A percentile compares a stretch with the other conserved stretches of the same genome.
These are phyloP conservation scores for Taphrina sp. DNA, from an alignment of 1,139 yeast species.

Conservation along the genomic window DNA sequence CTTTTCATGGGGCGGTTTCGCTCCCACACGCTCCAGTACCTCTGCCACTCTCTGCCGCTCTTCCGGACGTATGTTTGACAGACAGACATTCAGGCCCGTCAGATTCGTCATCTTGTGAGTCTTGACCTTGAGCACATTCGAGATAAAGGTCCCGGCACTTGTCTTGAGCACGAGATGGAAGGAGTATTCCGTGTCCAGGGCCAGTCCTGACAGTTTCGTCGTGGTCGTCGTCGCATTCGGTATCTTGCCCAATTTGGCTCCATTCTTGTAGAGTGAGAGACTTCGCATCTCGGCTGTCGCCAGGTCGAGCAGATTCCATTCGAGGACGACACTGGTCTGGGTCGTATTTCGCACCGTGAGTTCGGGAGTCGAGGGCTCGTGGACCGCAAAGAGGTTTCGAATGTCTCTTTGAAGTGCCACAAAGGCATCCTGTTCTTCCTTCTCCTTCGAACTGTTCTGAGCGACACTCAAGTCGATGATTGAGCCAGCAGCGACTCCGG, in stretches of 20 bases:
- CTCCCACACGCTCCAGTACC: conserved; percentile 72
- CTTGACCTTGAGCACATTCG: conserved; percentile 65
- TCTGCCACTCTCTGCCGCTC: conserved; percentile 61
- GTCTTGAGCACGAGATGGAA: conserved; percentile 82
- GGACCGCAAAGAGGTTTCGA: conserved; percentile 65
- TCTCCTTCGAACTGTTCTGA: conserved; percentile 70
- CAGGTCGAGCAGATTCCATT: conserved; percentile 83
- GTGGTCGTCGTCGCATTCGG: conserved; percentile 83
- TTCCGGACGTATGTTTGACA: conserved; percentile 74
- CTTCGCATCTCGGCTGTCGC: conserved; percentile 82
- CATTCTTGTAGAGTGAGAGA: conserved; percentile 75
- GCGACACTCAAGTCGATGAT: conserved; percentile 83
- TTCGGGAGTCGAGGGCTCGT: conserved; percentile 71
- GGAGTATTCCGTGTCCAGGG: conserved; percentile 76
- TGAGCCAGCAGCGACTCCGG: conserved; percentile 91
- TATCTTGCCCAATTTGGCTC: conserved; percentile 73
- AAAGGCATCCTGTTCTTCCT: conserved; percentile 59
- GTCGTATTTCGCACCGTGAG: conserved; percentile 74
- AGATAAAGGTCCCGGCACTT: conserved; percentile 78
- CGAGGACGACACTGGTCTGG: conserved; percentile 90
- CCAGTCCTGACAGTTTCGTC: conserved; percentile 86
- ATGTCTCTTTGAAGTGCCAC: conserved; percentile 70
- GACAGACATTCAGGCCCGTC: conserved; percentile 86
- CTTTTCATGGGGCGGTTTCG: conserved; percentile 67
- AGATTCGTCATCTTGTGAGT: conserved; percentile 97